Conservation (phyloP, 2,329 filamentous ascomycete genomes). For the Colletotrichum lentis region DNA sequence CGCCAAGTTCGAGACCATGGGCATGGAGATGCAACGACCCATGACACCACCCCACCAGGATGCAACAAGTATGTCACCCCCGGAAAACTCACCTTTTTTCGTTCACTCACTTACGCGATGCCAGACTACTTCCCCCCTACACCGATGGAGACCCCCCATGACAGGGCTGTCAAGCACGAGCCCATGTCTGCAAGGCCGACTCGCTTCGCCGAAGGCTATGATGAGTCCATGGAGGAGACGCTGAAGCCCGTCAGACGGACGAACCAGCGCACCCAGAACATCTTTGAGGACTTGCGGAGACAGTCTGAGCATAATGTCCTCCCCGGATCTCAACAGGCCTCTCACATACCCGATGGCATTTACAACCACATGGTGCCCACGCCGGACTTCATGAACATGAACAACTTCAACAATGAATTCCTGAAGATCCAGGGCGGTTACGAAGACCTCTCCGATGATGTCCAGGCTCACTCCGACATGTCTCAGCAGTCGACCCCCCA, state of each 20-base stretch:
- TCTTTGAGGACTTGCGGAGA: conserved; percentile 67
- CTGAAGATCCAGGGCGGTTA: conserved; percentile 50
- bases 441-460: conserved; percentile 47
- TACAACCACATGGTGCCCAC: conserved; percentile 62
- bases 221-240: conserved; percentile 73
- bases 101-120: conserved; percentile 38
- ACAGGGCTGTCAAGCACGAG: conserved; percentile 55
- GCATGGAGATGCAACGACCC: conserved; percentile 59
- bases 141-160: conserved; percentile 70
- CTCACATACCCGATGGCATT: conserved; percentile 48
- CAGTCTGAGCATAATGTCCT: conserved; percentile 59
- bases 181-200: conserved; percentile 46
- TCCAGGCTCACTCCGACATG: conserved; percentile 55
- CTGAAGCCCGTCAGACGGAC: conserved; percentile 63
- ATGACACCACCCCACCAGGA: conserved; percentile 70
- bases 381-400: conserved; percentile 65
- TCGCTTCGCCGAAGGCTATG: conserved; percentile 68
- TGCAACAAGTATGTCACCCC: conserved; percentile 61
- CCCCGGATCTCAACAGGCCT: conserved; percentile 43
- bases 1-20: conserved; percentile 65
- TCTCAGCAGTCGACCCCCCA: conserved; percentile 64
- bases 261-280: conserved; percentile 57
- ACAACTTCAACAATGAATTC: conserved; percentile 57
- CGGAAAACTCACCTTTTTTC: not conserved
- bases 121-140: conserved; percentile 72